Evolutionary conservation across 2,329 filamentous ascomycete species (phyloP), one percentile per base, ranked within the genome.

Genomic region (Ceratocystis diversiconidia): DNA sequence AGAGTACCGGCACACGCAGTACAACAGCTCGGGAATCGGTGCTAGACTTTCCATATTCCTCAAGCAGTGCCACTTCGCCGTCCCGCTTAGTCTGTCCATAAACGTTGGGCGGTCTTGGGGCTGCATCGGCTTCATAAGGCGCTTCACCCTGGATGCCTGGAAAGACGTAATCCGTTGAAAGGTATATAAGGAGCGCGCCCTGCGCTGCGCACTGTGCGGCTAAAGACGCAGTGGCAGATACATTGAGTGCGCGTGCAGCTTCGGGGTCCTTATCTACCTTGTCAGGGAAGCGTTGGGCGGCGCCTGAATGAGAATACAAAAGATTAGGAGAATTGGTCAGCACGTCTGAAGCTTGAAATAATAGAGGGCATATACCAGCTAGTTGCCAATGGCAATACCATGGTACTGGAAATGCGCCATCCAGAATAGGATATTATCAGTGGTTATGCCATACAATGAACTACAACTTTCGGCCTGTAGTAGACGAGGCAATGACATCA

Each of bases 251-350:
- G 68, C 82, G 82, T 2, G 90, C 89, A 64, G 84, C 88, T 67
- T 86, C 82, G 2, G 90, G 91, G 73, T 96, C 84, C 69, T 83
- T 82, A 71, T 91, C 87, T 72, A 91, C 92, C 73, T 88, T 87
- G 75, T 96, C 91, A 1, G 92, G 91, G 71, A 87, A 95, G 68
- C 90, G 85, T 74, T 95, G 92, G 59, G 91, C 91, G 50, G 91
- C 92, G 73, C 88, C 88, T 92, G 69, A 46, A 17, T 46, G 32
- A 25, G 3, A 57, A 32, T 50, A 65, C 62, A 63, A 25, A 66
- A 50, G n/a, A 46, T 55, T 19, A 48, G 15, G 28, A 61, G 22
- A 25, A 65, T 41, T 61, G 8, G 22, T 50, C 44, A 62, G 36
- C 43, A 62, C 25, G 6, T 25, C 10, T 48, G 61, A 28, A 48